A percentile compares a stretch with the other conserved stretches of the same genome.
Evolutionary conservation across 495 filamentous ascomycete species (phyloP).

Genomic region (Bathelium albidoporum): DNA sequence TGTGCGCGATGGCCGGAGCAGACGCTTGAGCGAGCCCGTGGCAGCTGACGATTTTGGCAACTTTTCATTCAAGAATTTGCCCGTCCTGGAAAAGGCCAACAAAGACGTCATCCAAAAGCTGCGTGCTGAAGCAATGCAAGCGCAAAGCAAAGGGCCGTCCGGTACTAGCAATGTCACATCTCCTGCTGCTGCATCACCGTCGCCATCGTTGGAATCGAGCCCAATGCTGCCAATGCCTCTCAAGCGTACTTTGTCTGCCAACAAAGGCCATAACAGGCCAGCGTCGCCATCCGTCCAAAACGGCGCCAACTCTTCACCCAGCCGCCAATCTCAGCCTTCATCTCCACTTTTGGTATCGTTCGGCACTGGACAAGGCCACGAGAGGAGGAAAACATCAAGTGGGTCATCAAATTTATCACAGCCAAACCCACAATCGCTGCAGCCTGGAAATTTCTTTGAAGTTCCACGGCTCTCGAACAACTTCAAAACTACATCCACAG

Average conservation of each 20-base stretch:
- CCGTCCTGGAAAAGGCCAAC: conserved; percentile 94
- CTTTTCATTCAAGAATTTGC: conserved; percentile 94
- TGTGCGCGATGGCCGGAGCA: conserved; percentile 77
- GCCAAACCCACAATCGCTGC: conserved; percentile 45
- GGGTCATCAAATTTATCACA: conserved; percentile 76
- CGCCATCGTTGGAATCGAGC: conserved; percentile 71
- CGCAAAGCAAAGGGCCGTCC: conserved; percentile 25
- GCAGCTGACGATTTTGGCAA: conserved; percentile 86
- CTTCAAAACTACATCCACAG: conserved; percentile 52
- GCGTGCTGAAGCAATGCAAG: conserved; percentile 60
- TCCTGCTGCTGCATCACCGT: conserved; percentile 40
- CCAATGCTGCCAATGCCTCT: conserved; percentile 71
- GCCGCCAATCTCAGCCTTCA: conserved; percentile 79
- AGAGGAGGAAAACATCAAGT: conserved; percentile 71
- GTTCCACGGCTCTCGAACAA: conserved; percentile 49
- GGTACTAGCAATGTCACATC: conserved; percentile 22
- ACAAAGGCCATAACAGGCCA: conserved; percentile 61
- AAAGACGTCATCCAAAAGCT: conserved; percentile 97
- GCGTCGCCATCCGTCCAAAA: conserved; percentile 72
- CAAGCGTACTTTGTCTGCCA: conserved; percentile 74
- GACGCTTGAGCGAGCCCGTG: conserved; percentile 84
- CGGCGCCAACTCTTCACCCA: conserved; percentile 77
- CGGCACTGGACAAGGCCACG: conserved; percentile 64
- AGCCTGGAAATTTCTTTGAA: conserved; percentile 66
- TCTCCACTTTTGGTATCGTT: conserved; percentile 91